These are phyloP conservation scores for Hortaea werneckii DNA, from an alignment of 2,329 filamentous ascomycete species.

Conservation along the genomic window DNA sequence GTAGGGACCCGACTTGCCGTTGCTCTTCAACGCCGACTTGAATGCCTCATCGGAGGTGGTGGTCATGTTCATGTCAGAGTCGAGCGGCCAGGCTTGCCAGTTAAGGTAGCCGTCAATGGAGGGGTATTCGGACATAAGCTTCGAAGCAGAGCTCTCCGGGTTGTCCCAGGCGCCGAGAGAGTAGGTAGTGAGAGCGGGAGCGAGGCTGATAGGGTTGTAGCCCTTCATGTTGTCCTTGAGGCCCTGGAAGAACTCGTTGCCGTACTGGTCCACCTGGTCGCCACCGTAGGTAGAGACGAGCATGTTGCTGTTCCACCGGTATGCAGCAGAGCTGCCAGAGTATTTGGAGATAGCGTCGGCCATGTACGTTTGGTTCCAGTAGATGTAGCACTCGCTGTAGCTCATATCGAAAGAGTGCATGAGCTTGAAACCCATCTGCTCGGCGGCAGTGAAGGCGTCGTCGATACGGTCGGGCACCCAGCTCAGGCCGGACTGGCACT, in stretches of 20 bases:
- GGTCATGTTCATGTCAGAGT: conserved; percentile 23
- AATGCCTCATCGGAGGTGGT: conserved; percentile 24
- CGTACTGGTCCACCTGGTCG: conserved; percentile 23
- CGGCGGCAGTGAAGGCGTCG: conserved; percentile 27
- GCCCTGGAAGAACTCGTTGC: conserved; percentile 27
- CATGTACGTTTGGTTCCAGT: conserved; percentile 31
- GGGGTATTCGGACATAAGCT: conserved; percentile 23
- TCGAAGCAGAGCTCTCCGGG: conserved; percentile 13
- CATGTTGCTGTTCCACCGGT: conserved; percentile 29
- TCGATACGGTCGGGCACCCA: conserved; percentile 27
- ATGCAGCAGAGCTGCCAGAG: conserved; percentile 23
- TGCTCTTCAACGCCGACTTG: conserved; percentile 24
- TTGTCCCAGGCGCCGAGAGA: conserved; percentile 21
- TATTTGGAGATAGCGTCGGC: conserved; percentile 23
- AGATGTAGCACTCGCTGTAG: conserved; percentile 23
- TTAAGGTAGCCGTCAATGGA: conserved; percentile 30
- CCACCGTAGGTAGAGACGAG: conserved; percentile 29
- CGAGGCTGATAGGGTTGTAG: conserved; percentile 24
- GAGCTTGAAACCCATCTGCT: conserved; percentile 26
- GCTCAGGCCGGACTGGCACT: conserved; percentile 21
- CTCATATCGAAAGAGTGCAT: conserved; percentile 32
- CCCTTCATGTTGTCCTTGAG: conserved; percentile 24
- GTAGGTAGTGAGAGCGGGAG: conserved; percentile 26
- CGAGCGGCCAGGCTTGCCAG: conserved; percentile 31
- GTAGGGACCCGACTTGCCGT: conserved; percentile 27